Percentiles rank a stretch among this genome's conserved stretches.
phyloP scores from a whole-genome alignment of 169 alveolate species.

The Plasmodium chabaudi region DNA sequence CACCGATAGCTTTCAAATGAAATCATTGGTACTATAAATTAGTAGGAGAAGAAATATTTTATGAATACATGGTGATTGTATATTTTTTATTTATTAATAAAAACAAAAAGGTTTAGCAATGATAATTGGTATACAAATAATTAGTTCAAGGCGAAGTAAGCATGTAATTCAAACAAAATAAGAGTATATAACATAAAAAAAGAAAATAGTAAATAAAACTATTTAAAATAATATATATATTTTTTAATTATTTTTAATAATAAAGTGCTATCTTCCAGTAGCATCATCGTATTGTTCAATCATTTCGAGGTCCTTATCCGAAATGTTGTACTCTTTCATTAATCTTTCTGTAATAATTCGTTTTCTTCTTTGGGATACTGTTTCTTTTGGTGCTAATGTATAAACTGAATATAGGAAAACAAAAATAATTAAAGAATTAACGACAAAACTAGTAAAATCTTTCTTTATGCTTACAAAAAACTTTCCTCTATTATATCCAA shows the following conservation, averaged over 20 bases:
- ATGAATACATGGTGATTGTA: too few relatives aligned
- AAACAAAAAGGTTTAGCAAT: too few relatives aligned
- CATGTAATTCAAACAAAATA: background rate
- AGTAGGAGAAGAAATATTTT: too few relatives aligned
- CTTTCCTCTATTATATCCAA: conserved; percentile 73
- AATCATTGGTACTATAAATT: too few relatives aligned
- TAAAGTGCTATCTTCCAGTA: conserved; percentile 34
- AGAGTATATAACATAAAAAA: background rate
- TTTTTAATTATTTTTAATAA: background rate
- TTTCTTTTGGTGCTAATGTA: conserved; percentile 75
- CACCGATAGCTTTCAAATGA: background rate
- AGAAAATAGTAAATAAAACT: background rate
- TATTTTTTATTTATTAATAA: too few relatives aligned
- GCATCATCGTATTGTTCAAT: conserved; percentile 59
- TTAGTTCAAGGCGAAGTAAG: too few relatives aligned
- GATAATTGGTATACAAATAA: too few relatives aligned
- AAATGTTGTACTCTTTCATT: conserved; percentile 67
- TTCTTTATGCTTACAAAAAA: conserved; percentile 71
- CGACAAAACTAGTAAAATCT: conserved; percentile 74
- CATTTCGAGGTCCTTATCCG: conserved; percentile 72
- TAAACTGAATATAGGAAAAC: conserved; percentile 68
- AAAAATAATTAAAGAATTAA: conserved; percentile 61
- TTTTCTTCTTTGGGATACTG: conserved; percentile 68
- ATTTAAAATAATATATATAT: background rate
- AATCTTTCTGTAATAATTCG: conserved; percentile 69